phyloP scores from a whole-genome alignment of 371 early-diverging fungal genomes.

The Nematocida ironsii region DNA sequence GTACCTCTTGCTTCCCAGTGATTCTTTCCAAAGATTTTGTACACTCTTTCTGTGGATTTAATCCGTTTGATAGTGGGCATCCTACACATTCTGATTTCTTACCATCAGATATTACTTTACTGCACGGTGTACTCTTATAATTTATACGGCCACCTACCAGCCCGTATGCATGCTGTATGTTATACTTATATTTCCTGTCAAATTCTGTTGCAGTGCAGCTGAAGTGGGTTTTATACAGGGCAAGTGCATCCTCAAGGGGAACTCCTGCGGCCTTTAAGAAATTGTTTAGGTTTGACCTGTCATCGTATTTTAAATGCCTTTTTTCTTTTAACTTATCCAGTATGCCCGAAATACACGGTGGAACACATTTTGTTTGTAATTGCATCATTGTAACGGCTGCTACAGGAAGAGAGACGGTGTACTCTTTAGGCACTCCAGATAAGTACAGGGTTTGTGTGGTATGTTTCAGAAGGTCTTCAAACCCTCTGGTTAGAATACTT shows the following conservation, averaged over 20 bases:
- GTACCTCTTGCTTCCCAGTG: background rate
- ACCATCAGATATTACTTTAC: background rate
- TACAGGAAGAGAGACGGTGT: background rate
- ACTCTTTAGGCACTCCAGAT: slow-evolving; percentile 18
- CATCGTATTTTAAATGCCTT: slow-evolving; percentile 69
- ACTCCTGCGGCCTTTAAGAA: slow-evolving; percentile 69
- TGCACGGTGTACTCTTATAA: background rate
- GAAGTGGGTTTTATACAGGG: slow-evolving; percentile 63
- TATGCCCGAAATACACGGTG: slow-evolving; percentile 65
- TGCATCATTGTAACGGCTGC: background rate
- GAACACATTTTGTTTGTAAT: slow-evolving; percentile 57
- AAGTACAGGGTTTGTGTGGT: slow-evolving; percentile 52
- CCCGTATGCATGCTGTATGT: slow-evolving; percentile 92
- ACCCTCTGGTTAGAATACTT: slow-evolving; percentile 57
- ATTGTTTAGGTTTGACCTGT: slow-evolving; percentile 63
- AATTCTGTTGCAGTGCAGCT: slow-evolving; percentile 80
- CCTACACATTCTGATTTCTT: background rate
- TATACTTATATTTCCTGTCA: slow-evolving; percentile 84
- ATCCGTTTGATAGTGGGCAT: background rate
- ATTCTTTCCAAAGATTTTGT: background rate
- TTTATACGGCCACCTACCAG: slow-evolving; percentile 78
- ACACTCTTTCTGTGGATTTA: background rate
- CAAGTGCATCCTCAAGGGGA: slow-evolving; percentile 62
- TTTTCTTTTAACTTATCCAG: slow-evolving; percentile 56
- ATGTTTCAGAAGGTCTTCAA: slow-evolving; percentile 48